These are phyloP conservation scores for Diaporthe citriasiana DNA, from an alignment of 2,329 filamentous ascomycete genomes.

Conservation along the genomic window DNA sequence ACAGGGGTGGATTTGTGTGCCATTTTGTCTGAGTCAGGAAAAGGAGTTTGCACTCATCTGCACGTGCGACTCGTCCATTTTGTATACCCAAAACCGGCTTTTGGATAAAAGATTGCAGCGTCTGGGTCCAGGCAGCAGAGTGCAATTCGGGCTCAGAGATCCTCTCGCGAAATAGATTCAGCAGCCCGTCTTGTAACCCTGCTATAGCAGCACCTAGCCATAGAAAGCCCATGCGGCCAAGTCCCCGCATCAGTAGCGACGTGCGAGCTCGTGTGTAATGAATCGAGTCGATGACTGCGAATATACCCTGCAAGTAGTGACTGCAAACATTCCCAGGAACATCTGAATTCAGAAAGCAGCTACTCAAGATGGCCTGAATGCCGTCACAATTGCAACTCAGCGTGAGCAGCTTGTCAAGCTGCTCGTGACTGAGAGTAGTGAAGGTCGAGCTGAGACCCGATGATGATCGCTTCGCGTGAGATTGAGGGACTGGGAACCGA, in stretches of 20 bases:
- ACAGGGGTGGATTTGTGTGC: not conserved
- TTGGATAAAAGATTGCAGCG: constrained; percentile 2
- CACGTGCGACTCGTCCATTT: constrained; percentile 4
- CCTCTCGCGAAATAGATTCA: not conserved
- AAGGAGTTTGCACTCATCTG: constrained; percentile 9
- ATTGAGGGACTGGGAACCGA: not conserved
- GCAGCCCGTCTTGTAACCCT: not conserved
- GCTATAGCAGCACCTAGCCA: not conserved
- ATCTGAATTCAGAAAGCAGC: not conserved
- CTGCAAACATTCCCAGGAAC: not conserved
- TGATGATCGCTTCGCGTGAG: not conserved
- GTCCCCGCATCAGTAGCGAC: constrained; percentile 8
- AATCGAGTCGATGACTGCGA: not conserved
- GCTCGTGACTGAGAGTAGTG: not conserved
- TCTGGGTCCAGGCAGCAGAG: constrained; percentile 12
- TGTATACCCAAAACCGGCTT: not conserved
- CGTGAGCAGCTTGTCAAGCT: constrained; percentile 12
- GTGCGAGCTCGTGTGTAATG: not conserved
- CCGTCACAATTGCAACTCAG: constrained; percentile 1
- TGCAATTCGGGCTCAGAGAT: not conserved
- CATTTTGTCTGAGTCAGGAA: constrained; percentile 14
- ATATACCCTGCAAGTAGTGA: not conserved
- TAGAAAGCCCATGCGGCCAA: not conserved
- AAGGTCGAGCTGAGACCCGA: not conserved
- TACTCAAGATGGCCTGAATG: not conserved